Base-by-base conservation (phyloP, 1,284 basidiomycete species). In the Sporisorium scitamineum region DNA sequence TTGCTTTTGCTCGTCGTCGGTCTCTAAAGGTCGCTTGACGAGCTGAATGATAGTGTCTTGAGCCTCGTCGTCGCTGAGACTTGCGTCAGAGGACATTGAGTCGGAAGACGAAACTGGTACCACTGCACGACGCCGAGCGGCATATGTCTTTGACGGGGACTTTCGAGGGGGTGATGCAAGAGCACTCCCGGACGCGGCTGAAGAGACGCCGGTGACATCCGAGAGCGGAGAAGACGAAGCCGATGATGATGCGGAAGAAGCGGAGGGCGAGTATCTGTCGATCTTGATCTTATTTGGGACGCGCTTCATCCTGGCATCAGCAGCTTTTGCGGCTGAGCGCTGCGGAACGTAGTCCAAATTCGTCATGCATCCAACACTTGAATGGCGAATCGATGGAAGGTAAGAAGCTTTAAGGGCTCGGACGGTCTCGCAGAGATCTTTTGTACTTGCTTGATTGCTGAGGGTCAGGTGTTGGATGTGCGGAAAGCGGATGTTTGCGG, bases 291-390 rank as follows among this genome's bases (percentile, higher is more conserved):
- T 22, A 20, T 20, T 47, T 13, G 56, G 8, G 22, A n/a, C 34
- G 10, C 26, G 42, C 57, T 53, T 52, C 39, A 61, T 18, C 53
- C 54, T 65, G 42, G 42, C 54, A 34, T 56, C 44, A n/a, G 68
- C 61, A 8, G 44, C 44, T 50, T 57, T 61, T 22, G 61, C 68
- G 20, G 68, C 61, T 14, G 22, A 27, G 14, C 61, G 61, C 58
- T 64, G 68, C 29, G 68, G 68, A 7, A 70, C 60, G 29, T 24
- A 39, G 34, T 39, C 27, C 29, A 50, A 27, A 2, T 10, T 20
- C 48, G 48, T 31, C 48, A 50, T 50, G 9, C n/a, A n/a, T 29
- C 10, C 48, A 20, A 22, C 29, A 10, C 48, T 31, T 16, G 13
- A 10, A 16, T 22, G 9, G 26, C 18, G 10, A 29, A 6, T n/a